These are phyloP conservation scores for Auriscalpium vulgare DNA, from an alignment of 768 basidiomycete species.

Conservation along the genomic window DNA sequence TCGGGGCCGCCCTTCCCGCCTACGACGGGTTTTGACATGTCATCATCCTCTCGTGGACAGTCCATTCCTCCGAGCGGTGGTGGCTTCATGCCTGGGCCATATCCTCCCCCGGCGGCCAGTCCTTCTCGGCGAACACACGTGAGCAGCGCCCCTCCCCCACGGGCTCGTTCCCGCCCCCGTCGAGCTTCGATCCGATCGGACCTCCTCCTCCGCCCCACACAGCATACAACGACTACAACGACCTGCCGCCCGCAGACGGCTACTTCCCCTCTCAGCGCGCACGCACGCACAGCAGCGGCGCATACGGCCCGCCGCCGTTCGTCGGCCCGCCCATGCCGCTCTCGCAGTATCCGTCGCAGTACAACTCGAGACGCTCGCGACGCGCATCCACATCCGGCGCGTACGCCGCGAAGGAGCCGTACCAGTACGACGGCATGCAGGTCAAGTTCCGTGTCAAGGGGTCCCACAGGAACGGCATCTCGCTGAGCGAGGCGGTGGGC, in stretches of 20 bases:
- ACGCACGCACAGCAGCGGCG: slow-evolving; percentile 10
- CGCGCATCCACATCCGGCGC: slow-evolving; percentile 9
- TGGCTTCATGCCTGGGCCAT: not conserved
- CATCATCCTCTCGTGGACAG: not conserved
- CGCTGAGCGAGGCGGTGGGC: slow-evolving; percentile 5
- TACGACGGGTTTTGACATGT: too few relatives aligned
- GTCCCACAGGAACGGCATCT: slow-evolving; percentile 2
- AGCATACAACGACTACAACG: slow-evolving; percentile 8
- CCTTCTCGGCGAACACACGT: slow-evolving; percentile 1
- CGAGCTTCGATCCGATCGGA: slow-evolving; percentile 4
- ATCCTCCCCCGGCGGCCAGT: not conserved
- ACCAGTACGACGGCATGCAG: not conserved
- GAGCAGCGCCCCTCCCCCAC: slow-evolving; percentile 3
- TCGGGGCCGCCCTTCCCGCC: not conserved
- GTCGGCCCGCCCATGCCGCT: slow-evolving; percentile 6
- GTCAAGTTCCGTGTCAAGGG: slow-evolving; percentile 14
- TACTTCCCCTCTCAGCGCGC: slow-evolving; percentile 7
- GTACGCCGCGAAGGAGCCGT: not conserved
- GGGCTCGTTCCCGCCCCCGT: not conserved
- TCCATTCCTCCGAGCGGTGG: not conserved
- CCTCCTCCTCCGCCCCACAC: not conserved
- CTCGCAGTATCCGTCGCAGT: slow-evolving; percentile 9
- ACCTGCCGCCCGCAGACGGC: slow-evolving; percentile 10
- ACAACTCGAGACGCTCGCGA: slow-evolving; percentile 1
- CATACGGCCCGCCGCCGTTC: slow-evolving; percentile 6